Percentiles rank a stretch among this genome's conserved stretches.
Conservation (phyloP, 169 alveolate genomes). For the Theileria equi region DNA sequence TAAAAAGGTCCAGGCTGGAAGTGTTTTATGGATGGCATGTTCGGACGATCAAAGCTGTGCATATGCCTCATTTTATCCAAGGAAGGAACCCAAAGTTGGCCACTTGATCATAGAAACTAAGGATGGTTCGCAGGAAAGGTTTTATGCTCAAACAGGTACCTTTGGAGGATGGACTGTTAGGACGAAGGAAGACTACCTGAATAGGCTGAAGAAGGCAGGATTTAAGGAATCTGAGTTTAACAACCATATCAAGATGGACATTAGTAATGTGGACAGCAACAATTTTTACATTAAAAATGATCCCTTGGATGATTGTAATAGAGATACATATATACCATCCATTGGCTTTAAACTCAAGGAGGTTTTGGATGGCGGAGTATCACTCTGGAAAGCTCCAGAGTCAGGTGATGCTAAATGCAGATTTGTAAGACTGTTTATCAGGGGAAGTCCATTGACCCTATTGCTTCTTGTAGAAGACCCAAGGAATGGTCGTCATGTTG, state of each 20-base stretch:
- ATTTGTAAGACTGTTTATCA: conserved; percentile 5
- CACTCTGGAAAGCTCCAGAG: conserved; percentile 4
- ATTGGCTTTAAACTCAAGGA: conserved; percentile 7
- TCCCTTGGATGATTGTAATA: background rate
- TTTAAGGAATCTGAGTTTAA: background rate
- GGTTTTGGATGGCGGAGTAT: conserved; percentile 2
- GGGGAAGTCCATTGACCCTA: background rate
- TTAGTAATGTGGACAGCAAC: background rate
- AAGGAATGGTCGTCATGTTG: background rate
- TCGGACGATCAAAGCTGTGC: conserved; percentile 5
- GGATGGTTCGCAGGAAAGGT: background rate
- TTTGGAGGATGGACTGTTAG: conserved; percentile 1
- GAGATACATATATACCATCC: conserved; percentile 1
- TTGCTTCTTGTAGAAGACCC: conserved; percentile 3
- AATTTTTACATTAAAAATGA: background rate
- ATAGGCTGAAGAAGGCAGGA: conserved; percentile 1
- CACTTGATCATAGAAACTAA: background rate
- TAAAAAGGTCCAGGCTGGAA: too few species aligned
- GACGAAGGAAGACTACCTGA: background rate
- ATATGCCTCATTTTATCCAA: background rate
- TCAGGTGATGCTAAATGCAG: background rate
- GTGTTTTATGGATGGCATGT: conserved; percentile 12
- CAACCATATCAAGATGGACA: conserved; percentile 7
- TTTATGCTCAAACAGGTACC: conserved; percentile 14
- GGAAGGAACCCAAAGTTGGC: background rate